A percentile compares a stretch with the other conserved stretches of the same genome.
Conservation (phyloP, 2,329 filamentous ascomycete species). For the Blumeriella jaapii region DNA sequence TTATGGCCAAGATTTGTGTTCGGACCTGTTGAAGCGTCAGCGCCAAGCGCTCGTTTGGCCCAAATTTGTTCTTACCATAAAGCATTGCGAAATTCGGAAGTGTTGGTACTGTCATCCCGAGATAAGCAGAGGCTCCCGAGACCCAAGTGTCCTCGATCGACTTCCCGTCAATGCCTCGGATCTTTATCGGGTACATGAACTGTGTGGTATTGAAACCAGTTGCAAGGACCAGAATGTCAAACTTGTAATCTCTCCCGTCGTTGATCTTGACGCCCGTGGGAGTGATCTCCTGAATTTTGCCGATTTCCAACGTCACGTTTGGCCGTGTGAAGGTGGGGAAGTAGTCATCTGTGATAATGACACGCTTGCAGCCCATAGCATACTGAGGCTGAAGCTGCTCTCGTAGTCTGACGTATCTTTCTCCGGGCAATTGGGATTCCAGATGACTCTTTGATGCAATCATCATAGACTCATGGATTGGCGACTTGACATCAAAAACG, state of each 20-base stretch:
- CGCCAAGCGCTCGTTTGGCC: slow-evolving; percentile 30
- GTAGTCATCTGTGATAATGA: slow-evolving; percentile 44
- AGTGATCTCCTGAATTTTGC: slow-evolving; percentile 35
- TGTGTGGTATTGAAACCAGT: slow-evolving; percentile 48
- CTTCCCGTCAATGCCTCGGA: slow-evolving; percentile 34
- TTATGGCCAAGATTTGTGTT: slow-evolving; percentile 25
- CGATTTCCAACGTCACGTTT: slow-evolving; percentile 41
- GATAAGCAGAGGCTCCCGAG: slow-evolving; percentile 32
- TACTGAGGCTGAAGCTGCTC: slow-evolving; percentile 42
- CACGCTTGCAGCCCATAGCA: slow-evolving; percentile 40
- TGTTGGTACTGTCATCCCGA: slow-evolving; percentile 15
- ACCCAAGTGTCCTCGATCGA: slow-evolving; percentile 40
- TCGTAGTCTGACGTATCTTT: slow-evolving; percentile 36
- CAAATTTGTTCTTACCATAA: slow-evolving; percentile 26
- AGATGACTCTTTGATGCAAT: slow-evolving; percentile 33
- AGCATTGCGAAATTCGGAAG: slow-evolving; percentile 23
- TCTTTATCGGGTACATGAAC: slow-evolving; percentile 45
- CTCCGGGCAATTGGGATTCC: slow-evolving; percentile 34
- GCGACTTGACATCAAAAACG: slow-evolving; percentile 25
- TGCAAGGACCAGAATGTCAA: slow-evolving; percentile 45
- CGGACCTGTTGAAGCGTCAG: slow-evolving; percentile 29
- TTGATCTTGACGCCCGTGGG: slow-evolving; percentile 35
- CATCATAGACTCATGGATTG: slow-evolving; percentile 15
- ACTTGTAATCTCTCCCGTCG: slow-evolving; percentile 32
- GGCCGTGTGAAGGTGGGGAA: slow-evolving; percentile 36